Conservation (phyloP, 768 basidiomycete genomes). For the Lactifluus volemus region DNA sequence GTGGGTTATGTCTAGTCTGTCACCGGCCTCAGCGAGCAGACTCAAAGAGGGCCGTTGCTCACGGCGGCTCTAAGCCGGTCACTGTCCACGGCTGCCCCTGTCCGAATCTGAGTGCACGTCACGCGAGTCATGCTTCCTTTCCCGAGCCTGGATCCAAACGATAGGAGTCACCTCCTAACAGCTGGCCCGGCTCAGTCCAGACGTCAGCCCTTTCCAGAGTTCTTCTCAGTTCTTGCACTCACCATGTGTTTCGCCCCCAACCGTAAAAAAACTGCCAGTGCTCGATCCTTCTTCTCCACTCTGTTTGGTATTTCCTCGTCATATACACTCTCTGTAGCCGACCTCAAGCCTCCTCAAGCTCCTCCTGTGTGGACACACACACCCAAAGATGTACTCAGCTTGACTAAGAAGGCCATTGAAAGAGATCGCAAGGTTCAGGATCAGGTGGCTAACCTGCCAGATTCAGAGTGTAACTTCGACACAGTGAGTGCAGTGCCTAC, state of each 20-base stretch:
- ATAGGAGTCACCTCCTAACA: no score
- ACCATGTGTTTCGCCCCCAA: background rate
- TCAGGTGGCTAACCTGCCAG: slow-evolving; percentile 47
- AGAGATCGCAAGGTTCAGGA: slow-evolving; percentile 48
- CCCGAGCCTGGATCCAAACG: no score
- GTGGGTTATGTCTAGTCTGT: no score
- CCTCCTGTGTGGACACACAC: slow-evolving; percentile 61
- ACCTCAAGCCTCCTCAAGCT: slow-evolving; percentile 54
- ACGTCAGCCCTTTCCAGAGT: no score
- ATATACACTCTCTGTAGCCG: slow-evolving; percentile 29
- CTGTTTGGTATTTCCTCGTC: slow-evolving; percentile 2
- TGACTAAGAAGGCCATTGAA: slow-evolving; percentile 53
- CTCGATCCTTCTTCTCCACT: slow-evolving; percentile 3
- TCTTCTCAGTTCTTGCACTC: no score
- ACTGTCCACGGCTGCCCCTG: no score
- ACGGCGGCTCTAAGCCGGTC: no score
- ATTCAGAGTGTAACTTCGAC: slow-evolving; percentile 53
- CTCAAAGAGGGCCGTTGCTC: no score
- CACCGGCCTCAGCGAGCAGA: no score
- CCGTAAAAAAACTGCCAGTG: background rate
- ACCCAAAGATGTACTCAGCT: slow-evolving; percentile 38
- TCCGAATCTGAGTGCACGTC: no score
- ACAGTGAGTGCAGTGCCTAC: slow-evolving; percentile 38
- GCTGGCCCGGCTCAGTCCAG: no score
- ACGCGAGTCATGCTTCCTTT: no score